Evolutionary conservation across 129 eudicot genomes (phyloP), one percentile per base, ranked within the genome.

Genomic region (Sambucus nigra): DNA sequence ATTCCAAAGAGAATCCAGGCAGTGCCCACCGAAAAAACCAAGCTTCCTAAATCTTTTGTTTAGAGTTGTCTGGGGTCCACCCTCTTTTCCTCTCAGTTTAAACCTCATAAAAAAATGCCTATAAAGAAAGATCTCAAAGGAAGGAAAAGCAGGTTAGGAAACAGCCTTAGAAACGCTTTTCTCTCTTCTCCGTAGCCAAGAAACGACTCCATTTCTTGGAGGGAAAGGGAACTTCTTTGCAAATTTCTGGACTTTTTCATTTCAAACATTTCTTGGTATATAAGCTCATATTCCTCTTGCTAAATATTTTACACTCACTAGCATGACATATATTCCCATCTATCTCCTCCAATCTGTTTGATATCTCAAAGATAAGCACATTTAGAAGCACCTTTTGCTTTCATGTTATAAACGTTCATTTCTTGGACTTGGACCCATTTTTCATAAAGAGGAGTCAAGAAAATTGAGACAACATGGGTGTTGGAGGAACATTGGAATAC

Each of bases 401-500:
- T 16, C 11, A 19, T 55, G n/a, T n/a, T n/a, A n/a, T n/a, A n/a
- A n/a, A n/a, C n/a, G n/a, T n/a, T 33, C 35, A 4, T 19, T 47
- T 1, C n/a, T n/a, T n/a, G n/a, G n/a, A n/a, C 22, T 47, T 21
- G 35, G n/a, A 32, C 14, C 17, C 18, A 54, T 11, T 19, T 10
- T 2, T 12, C 23, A n/a, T 54, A 7, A 17, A 2, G 14, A 55
- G 29, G 18, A 12, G 12, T 28, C 21, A 9, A 14, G n/a, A 65
- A 23, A n/a, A 59, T n/a, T n/a, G n/a, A 2, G 32, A 2, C 46
- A 57, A 40, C 42, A 79, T 80, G 88, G 88, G 85, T n/a, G 82
- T 73, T 28, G 47, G 65, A 59, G 82, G 85, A 51, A 80, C 86
- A 32, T 57, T 85, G 63, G 95, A 77, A 56, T 74, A 68, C 80